These are phyloP conservation scores for Voacanga thouarsii DNA, from an alignment of 257 asterid species.

Conservation along the genomic window DNA sequence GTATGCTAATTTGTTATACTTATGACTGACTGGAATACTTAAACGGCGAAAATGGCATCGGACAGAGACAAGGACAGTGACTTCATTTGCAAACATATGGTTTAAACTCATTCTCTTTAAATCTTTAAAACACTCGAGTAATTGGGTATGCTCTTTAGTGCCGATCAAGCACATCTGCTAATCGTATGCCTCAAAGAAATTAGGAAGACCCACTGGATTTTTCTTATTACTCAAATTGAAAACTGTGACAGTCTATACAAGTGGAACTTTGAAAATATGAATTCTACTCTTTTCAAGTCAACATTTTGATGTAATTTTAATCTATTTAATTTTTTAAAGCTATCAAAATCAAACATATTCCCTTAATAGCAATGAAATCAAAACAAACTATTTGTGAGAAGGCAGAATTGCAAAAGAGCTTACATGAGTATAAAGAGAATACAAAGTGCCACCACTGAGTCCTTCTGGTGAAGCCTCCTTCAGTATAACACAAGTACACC, in stretches of 20 bases:
- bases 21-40: neutral
- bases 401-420: slow-evolving; percentile 13
- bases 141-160: neutral
- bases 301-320: too few relatives aligned
- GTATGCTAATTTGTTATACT: neutral
- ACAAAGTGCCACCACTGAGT: slow-evolving; percentile 50
- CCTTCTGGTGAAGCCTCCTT: slow-evolving; percentile 72
- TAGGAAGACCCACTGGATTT: neutral
- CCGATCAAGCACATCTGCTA: too few relatives aligned
- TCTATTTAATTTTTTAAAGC: neutral
- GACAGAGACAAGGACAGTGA: neutral
- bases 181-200: too few relatives aligned
- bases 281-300: neutral
- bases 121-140: neutral
- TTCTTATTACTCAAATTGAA: neutral
- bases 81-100: neutral
- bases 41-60: neutral
- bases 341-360: neutral
- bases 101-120: neutral
- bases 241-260: neutral
- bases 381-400: neutral
- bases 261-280: neutral
- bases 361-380: neutral
- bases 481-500: slow-evolving; percentile 84
- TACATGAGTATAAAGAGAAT: slow-evolving; percentile 85